These are phyloP conservation scores for Monosporascus sp. DNA, from an alignment of 2,329 filamentous ascomycete genomes.

Conservation along the genomic window DNA sequence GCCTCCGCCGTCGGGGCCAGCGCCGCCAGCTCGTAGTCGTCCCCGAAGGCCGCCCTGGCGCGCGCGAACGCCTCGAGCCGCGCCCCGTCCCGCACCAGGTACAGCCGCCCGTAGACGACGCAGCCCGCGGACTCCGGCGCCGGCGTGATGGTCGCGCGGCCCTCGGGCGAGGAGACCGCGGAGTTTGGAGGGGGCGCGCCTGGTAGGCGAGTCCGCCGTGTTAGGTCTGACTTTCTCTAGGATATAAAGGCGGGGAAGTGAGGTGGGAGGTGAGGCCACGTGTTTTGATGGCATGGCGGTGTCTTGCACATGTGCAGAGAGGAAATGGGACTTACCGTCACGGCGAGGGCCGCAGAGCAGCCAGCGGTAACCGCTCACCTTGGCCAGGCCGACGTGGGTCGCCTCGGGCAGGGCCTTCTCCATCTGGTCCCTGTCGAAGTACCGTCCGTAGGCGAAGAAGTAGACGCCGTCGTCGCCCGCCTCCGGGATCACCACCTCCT, in stretches of 20 bases:
- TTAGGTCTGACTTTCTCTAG: too few relatives aligned
- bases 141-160: neutral
- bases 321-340: neutral
- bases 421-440: neutral
- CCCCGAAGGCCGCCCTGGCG: neutral
- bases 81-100: neutral
- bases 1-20: neutral
- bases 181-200: neutral
- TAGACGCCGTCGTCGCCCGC: neutral
- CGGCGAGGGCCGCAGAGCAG: conserved; percentile 1
- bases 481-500: neutral
- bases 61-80: neutral
- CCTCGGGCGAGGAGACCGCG: neutral
- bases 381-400: neutral
- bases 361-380: neutral
- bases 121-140: neutral
- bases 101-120: neutral
- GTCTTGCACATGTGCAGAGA: too few relatives aligned
- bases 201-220: neutral
- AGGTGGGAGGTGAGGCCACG: too few relatives aligned
- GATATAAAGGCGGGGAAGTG: too few relatives aligned
- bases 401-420: neutral
- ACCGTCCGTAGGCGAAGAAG: neutral
- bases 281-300: too few relatives aligned
- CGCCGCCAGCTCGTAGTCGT: neutral